Percentiles rank a stretch among this genome's conserved stretches.
These are phyloP conservation scores for Knoxdaviesia capensis DNA, from an alignment of 2,329 filamentous ascomycete species.

Conservation along the genomic window DNA sequence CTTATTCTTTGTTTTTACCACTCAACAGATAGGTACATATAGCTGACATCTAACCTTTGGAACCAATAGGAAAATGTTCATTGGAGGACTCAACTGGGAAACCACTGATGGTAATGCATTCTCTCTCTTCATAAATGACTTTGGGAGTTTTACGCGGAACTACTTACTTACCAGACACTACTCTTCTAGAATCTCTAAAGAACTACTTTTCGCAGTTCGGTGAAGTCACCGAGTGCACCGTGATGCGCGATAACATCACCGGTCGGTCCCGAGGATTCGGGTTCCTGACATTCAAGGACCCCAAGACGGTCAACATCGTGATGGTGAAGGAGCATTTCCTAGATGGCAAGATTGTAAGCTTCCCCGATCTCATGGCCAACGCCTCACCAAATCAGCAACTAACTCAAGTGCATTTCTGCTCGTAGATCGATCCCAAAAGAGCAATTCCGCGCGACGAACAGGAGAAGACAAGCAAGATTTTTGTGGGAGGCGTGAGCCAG, in stretches of 20 bases:
- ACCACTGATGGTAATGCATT: constrained; percentile 74
- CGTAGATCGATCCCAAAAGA: constrained; percentile 87
- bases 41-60: background rate
- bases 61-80: constrained; percentile 85
- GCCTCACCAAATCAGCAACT: too few species aligned
- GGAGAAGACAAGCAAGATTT: constrained; percentile 96
- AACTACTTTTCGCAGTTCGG: constrained; percentile 97
- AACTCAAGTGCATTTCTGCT: too few species aligned
- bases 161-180: constrained; percentile 4
- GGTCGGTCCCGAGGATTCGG: constrained; percentile 91
- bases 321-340: constrained; percentile 99
- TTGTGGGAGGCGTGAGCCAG: constrained; percentile 92
- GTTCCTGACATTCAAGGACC: constrained; percentile 93
- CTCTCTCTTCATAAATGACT: background rate
- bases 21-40: too few species aligned
- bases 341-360: constrained; percentile 88
- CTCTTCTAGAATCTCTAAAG: constrained; percentile 61
- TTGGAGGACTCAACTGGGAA: constrained; percentile 96
- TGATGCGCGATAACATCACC: constrained; percentile 94
- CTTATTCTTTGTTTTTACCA: too few species aligned
- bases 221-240: constrained; percentile 91
- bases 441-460: constrained; percentile 96
- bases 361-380: constrained; percentile 7
- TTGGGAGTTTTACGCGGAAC: background rate
- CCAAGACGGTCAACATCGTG: constrained; percentile 94